Evolutionary conservation across 2,329 filamentous ascomycete species (phyloP).

Genomic region (Colletotrichum lentis): DNA sequence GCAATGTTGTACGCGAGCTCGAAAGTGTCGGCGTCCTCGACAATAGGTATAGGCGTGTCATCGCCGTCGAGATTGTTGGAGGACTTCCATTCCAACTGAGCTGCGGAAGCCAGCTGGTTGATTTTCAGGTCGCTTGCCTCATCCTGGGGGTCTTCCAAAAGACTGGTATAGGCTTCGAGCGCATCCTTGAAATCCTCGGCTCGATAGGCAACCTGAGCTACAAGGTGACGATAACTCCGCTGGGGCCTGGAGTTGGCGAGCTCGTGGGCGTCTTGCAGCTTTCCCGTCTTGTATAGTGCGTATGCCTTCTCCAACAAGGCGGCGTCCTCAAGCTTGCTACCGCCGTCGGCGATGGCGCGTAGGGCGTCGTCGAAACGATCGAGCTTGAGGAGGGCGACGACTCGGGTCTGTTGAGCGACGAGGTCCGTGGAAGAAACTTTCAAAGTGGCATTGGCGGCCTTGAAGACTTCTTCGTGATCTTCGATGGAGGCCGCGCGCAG

Average conservation of each 20-base stretch:
- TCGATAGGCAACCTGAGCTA: constrained; percentile 76
- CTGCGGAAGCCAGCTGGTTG: constrained; percentile 75
- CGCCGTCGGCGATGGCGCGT: constrained; percentile 70
- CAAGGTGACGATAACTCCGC: constrained; percentile 60
- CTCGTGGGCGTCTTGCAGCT: constrained; percentile 67
- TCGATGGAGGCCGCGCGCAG: constrained; percentile 65
- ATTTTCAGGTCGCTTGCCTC: constrained; percentile 80
- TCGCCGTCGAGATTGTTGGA: constrained; percentile 48
- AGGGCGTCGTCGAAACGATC: constrained; percentile 84
- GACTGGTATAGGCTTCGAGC: constrained; percentile 67
- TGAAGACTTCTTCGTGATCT: constrained; percentile 78
- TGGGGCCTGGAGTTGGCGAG: constrained; percentile 49
- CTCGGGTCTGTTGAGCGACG: constrained; percentile 72
- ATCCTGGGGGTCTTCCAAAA: constrained; percentile 57
- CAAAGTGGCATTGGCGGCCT: constrained; percentile 67
- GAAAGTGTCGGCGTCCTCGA: constrained; percentile 76
- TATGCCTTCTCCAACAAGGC: constrained; percentile 78
- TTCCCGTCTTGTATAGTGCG: constrained; percentile 82
- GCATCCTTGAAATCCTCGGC: constrained; percentile 76
- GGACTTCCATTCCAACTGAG: constrained; percentile 76
- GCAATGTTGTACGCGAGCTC: constrained; percentile 85
- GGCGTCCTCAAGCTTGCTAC: constrained; percentile 65
- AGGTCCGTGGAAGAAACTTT: constrained; percentile 67
- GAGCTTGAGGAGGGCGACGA: constrained; percentile 80
- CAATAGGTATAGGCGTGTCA: constrained; percentile 52